phyloP scores from a whole-genome alignment of 352 stramenopile species.

The Pythium pectinolyticum region DNA sequence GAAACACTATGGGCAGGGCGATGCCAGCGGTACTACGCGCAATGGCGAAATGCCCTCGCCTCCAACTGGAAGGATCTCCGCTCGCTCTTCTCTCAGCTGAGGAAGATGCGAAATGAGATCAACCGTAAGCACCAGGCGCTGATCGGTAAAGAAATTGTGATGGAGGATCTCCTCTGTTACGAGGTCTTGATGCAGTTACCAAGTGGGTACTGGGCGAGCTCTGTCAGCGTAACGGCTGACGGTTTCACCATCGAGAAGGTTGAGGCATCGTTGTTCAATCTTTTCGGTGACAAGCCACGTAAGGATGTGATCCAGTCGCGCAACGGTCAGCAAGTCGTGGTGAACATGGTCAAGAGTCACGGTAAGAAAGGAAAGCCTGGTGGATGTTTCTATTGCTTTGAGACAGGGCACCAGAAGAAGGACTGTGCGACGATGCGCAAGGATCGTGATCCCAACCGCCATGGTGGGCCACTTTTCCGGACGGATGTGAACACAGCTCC shows the following conservation, averaged over 20 bases:
- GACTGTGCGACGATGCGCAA: neutral
- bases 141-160: neutral
- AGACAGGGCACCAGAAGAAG: neutral
- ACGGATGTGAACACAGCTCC: neutral
- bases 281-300: conserved; percentile 6
- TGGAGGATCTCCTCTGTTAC: neutral
- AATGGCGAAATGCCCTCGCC: neutral
- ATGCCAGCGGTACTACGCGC: no score
- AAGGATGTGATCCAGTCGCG: neutral
- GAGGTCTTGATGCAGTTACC: conserved; percentile 3
- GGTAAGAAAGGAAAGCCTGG: neutral
- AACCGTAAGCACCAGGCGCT: neutral
- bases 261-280: neutral
- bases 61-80: neutral
- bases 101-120: conserved; percentile 7
- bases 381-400: conserved; percentile 5
- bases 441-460: no score
- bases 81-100: neutral
- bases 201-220: neutral
- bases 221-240: neutral
- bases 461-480: neutral
- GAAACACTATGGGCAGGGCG: no score
- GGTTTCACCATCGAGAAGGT: neutral
- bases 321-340: neutral
- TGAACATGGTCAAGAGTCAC: neutral